These are phyloP conservation scores for Stereum hirsutum DNA, from an alignment of 1,284 basidiomycete genomes.

Conservation along the genomic window DNA sequence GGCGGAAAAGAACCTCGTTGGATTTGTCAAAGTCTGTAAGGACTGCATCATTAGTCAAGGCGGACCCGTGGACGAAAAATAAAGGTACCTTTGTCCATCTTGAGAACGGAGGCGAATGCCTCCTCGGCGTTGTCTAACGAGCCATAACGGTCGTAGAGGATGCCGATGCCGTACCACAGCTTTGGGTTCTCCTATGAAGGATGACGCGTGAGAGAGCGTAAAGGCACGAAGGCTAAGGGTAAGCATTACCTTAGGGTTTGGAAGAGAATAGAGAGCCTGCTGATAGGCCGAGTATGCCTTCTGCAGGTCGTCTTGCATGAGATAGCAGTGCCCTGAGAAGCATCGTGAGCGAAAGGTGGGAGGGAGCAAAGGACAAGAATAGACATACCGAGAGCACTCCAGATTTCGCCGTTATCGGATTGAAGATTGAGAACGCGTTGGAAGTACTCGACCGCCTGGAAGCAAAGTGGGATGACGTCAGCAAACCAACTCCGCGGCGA, in stretches of 20 bases:
- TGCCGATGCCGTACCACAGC: conserved; percentile 99
- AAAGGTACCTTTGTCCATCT: conserved; percentile 86
- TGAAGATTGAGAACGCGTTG: conserved; percentile 84
- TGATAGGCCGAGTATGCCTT: conserved; percentile 99
- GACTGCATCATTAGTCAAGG: conserved; percentile 24
- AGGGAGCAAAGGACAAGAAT: conserved; percentile 12
- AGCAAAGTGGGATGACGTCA: conserved; percentile 9
- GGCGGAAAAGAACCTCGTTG: conserved; percentile 96
- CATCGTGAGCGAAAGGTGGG: conserved; percentile 13
- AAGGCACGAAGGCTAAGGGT: conserved; percentile 5
- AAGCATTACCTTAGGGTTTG: conserved; percentile 78
- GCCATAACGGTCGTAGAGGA: conserved; percentile 97
- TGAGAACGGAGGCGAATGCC: conserved; percentile 92
- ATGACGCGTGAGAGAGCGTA: conserved; percentile 14
- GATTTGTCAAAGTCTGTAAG: conserved; percentile 91
- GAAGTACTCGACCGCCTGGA: conserved; percentile 88
- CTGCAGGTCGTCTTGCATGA: conserved; percentile 99
- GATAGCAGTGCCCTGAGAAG: conserved; percentile 80
- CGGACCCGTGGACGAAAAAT: conserved; percentile 20
- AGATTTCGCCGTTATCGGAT: conserved; percentile 90
- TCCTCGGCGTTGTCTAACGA: conserved; percentile 98
- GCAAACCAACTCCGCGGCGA: not conserved
- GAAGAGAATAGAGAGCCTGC: conserved; percentile 92
- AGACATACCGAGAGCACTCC: conserved; percentile 81
- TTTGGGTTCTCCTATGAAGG: conserved; percentile 83